Base-by-base conservation (phyloP, 352 stramenopile genomes). In the Pseudoperonospora humuli region DNA sequence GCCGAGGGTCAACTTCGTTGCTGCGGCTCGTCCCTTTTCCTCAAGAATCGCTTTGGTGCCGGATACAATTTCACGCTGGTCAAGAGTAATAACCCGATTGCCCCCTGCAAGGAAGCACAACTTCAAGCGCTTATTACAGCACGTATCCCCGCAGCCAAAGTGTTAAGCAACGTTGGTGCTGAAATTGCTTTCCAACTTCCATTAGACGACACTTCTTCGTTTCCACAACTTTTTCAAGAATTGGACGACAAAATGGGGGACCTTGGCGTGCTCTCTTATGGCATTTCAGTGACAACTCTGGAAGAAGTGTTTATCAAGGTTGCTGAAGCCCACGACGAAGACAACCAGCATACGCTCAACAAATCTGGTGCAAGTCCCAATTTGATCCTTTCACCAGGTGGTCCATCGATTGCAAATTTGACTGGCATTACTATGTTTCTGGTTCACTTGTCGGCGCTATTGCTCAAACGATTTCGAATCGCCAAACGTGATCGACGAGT, bases 301-400 rank as follows among this genome's bases (percentile, higher is more conserved):
- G 78, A 90, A 38, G 71, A 88, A 45, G 78, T 90, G 24, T 90
- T 90, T 40, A 74, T 90, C 29, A 88, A 85, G 29, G 69, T 88
- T 14, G 75, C 73, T 0, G 68, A 80, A 33, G 43, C 43, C 14
- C 37, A 57, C 33, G 67, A 70, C 24, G 44, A 72, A 10, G 50
- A 25, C 19, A 55, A 78, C 21, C 62, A 72, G 41, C 57, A 70
- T 37, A 79, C 58, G 7, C 45, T 75, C 14, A 46, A 27, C 4
- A 70, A 68, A 11, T 33, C 45, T 13, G 39, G 23, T 21, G 27
- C 25, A 4, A 13, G 50, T 17, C 33, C 33, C 7, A 25, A n/a
- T n/a, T n/a, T n/a, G n/a, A n/a, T n/a, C n/a, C n/a, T n/a, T n/a
- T n/a, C n/a, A n/a, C n/a, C n/a, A n/a, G n/a, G n/a, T n/a, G n/a